Percentiles rank a stretch among this genome's conserved stretches.
These are phyloP conservation scores for Simmondsia chinensis DNA, from an alignment of 148 eudicot genomes.

Conservation along the genomic window DNA sequence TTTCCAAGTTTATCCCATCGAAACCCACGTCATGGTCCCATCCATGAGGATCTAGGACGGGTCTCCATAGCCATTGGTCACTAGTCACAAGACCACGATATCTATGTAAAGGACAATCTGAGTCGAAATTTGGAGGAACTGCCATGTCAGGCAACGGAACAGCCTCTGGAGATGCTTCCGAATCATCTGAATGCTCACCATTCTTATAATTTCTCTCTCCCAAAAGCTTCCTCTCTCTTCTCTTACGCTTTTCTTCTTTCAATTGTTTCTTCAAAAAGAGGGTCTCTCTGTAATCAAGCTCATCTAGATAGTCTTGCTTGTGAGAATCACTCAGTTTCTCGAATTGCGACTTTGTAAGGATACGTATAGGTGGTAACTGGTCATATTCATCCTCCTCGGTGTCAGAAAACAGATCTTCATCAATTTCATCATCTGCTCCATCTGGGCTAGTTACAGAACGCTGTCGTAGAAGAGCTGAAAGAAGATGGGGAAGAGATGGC, in stretches of 20 bases:
- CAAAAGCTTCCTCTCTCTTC: conserved; percentile 23
- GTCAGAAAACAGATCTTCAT: conserved; percentile 31
- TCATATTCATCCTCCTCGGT: conserved; percentile 74
- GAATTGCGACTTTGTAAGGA: conserved; percentile 73
- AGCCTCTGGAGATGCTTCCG: conserved; percentile 52
- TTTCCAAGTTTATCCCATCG: conserved; percentile 82
- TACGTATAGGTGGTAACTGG: conserved; percentile 79
- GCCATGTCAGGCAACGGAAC: conserved; percentile 66
- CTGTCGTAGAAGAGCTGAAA: conserved; percentile 74
- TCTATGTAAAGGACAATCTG: conserved; percentile 60
- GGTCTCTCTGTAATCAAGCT: conserved; percentile 90
- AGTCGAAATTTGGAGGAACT: conserved; percentile 72
- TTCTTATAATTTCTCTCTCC: conserved; percentile 9
- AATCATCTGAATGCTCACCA: conserved; percentile 27
- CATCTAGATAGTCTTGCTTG: conserved; percentile 81
- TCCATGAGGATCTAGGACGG: conserved; percentile 80
- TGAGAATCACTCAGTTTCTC: conserved; percentile 52
- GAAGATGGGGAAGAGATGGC: conserved; percentile 89
- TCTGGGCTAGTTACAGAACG: conserved; percentile 21
- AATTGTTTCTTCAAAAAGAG: conserved; percentile 78
- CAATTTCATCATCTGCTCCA: conserved; percentile 35
- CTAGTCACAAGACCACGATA: conserved; percentile 58
- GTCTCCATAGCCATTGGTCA: conserved; percentile 73
- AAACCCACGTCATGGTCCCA: conserved; percentile 98
- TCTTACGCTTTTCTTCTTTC: conserved; percentile 50